phyloP scores from a whole-genome alignment of 441 rosid genomes.

The Biscutella auriculata region DNA sequence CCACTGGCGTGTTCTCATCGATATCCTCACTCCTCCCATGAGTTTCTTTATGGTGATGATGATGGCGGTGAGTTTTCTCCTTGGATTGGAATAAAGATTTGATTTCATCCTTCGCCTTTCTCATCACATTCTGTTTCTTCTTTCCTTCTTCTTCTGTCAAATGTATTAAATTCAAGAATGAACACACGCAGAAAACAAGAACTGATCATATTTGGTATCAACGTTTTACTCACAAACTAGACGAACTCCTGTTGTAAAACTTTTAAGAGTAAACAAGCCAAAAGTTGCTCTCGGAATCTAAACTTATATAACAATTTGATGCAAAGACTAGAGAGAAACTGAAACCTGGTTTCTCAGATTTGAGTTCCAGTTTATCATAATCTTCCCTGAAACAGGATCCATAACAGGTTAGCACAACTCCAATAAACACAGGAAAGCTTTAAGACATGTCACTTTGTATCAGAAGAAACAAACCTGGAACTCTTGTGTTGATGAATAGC shows the following conservation, averaged over 20 bases:
- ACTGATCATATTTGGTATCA: neutral
- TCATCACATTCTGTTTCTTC: slow-evolving; percentile 13
- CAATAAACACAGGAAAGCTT: neutral
- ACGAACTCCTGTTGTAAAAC: no score
- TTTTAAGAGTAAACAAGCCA: no score
- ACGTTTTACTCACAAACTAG: neutral
- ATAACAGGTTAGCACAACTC: neutral
- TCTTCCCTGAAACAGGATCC: slow-evolving; percentile 8
- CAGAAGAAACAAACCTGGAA: slow-evolving; percentile 3
- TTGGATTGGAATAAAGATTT: slow-evolving; percentile 21
- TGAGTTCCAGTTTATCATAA: slow-evolving; percentile 1
- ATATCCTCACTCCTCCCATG: slow-evolving; percentile 19
- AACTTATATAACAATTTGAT: neutral
- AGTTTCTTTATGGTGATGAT: slow-evolving; percentile 13
- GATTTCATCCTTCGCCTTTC: slow-evolving; percentile 18
- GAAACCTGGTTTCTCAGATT: slow-evolving; percentile 18
- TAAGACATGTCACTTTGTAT: neutral
- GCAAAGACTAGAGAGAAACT: neutral
- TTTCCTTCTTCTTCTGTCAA: slow-evolving; percentile 12
- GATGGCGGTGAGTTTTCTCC: slow-evolving; percentile 13
- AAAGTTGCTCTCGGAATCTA: neutral
- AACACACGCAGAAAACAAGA: neutral
- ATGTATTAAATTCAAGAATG: no score
- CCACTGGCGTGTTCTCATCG: neutral
- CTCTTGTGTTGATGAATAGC: slow-evolving; percentile 30